Percentiles rank a stretch among this genome's conserved stretches.
phyloP scores from a whole-genome alignment of 2,329 filamentous ascomycete species.

The Xylariaceae sp. region DNA sequence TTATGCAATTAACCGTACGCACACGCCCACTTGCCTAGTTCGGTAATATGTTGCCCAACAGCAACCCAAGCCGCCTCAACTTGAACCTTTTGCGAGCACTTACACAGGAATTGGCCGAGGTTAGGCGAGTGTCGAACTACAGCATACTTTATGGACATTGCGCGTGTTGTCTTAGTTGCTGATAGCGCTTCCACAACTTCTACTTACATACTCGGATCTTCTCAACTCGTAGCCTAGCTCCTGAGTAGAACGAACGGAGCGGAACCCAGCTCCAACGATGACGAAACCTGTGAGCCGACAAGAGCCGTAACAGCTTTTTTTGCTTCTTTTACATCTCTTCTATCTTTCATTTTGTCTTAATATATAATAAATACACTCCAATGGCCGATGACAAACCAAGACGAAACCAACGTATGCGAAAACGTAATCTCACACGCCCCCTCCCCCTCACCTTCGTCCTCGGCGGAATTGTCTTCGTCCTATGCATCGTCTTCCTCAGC shows the following conservation, averaged over 20 bases:
- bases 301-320: neutral
- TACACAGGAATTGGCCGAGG: no score
- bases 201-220: no score
- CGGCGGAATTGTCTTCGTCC: slow-evolving; percentile 15
- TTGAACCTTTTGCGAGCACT: no score
- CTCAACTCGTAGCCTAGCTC: no score
- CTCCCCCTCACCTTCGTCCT: slow-evolving; percentile 6
- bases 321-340: neutral
- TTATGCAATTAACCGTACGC: slow-evolving; percentile 23
- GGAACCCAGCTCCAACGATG: neutral
- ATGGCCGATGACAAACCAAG: slow-evolving; percentile 16
- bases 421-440: neutral
- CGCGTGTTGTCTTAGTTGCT: no score
- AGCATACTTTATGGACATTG: no score
- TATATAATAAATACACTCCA: neutral
- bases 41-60: neutral
- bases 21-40: slow-evolving; percentile 11
- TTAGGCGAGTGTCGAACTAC: no score
- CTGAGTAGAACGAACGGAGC: no score
- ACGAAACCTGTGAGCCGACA: neutral
- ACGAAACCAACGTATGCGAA: slow-evolving; percentile 12
- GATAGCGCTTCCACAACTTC: no score
- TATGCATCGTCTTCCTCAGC: slow-evolving; percentile 5
- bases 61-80: no score
- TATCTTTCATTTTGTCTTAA: neutral